Percentiles rank a stretch among this genome's conserved stretches.
Conservation (phyloP, 345 rosid species). For the Boechera retrofracta region DNA sequence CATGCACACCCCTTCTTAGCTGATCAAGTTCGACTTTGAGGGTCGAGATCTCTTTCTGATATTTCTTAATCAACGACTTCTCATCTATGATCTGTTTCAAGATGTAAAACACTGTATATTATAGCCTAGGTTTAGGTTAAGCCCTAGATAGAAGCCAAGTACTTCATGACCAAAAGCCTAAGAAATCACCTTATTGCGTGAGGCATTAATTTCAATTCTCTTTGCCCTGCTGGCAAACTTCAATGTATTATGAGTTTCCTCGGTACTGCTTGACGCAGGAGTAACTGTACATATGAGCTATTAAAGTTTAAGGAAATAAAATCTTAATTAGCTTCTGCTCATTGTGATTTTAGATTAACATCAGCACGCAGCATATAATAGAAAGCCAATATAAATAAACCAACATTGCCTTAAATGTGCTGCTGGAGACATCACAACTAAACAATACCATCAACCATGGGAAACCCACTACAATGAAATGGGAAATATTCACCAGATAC, state of each 20-base stretch:
- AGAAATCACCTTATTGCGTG: conserved; percentile 82
- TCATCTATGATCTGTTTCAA: conserved; percentile 81
- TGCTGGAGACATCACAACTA: conserved; percentile 15
- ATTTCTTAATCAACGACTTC: conserved; percentile 95
- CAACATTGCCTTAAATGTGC: conserved; percentile 20
- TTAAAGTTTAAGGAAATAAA: conserved; percentile 32
- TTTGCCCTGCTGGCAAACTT: conserved; percentile 99
- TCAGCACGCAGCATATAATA: conserved; percentile 1
- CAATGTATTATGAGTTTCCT: conserved; percentile 97
- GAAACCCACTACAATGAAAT: conserved; percentile 24
- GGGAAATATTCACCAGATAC: conserved; percentile 32
- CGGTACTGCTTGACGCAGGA: conserved; percentile 96
- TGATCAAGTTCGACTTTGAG: conserved; percentile 95
- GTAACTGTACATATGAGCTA: conserved; percentile 99
- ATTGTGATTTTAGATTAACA: neutral
- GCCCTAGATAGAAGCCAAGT: neutral
- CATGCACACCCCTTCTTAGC: conserved; percentile 76
- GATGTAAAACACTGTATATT: conserved; percentile 19
- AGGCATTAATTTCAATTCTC: conserved; percentile 92
- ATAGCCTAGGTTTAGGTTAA: conserved; percentile 21
- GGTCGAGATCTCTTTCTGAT: conserved; percentile 89
- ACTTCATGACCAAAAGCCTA: conserved; percentile 19
- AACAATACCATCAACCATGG: conserved; percentile 8
- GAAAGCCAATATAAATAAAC: conserved; percentile 21
- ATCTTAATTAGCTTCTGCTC: conserved; percentile 16